phyloP scores from a whole-genome alignment of 352 stramenopile genomes.

The Phytopythium mirpurense region DNA sequence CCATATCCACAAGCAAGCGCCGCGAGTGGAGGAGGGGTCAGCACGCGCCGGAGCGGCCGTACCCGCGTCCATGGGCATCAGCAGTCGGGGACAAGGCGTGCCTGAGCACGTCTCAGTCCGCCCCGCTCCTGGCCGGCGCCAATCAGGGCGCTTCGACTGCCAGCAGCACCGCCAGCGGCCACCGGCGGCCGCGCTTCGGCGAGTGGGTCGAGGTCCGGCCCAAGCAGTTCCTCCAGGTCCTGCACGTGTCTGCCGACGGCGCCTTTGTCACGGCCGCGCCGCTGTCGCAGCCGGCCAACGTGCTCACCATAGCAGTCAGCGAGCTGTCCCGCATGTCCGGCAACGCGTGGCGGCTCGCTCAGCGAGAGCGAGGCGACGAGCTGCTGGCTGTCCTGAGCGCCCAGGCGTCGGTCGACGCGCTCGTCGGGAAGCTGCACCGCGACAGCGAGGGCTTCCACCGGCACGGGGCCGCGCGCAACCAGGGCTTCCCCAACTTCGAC shows the following conservation, averaged over 20 bases:
- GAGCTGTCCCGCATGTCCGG: constrained; percentile 32
- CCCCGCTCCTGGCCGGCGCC: neutral
- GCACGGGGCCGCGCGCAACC: constrained; percentile 40
- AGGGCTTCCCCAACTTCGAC: constrained; percentile 52
- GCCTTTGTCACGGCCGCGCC: constrained; percentile 18
- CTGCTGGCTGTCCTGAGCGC: constrained; percentile 3
- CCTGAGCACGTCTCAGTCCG: neutral
- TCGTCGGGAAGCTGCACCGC: constrained; percentile 45
- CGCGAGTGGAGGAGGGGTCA: neutral
- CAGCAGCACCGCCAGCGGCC: neutral
- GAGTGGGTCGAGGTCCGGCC: constrained; percentile 49
- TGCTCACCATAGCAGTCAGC: constrained; percentile 21
- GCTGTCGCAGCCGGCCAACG: constrained; percentile 9
- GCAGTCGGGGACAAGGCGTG: neutral
- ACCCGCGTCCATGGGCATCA: neutral
- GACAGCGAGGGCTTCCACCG: constrained; percentile 47
- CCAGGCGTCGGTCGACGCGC: neutral
- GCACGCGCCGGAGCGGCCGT: neutral
- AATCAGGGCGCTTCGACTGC: neutral
- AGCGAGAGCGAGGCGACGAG: constrained; percentile 8
- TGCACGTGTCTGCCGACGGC: constrained; percentile 27
- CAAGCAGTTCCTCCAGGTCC: constrained; percentile 45
- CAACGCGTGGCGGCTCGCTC: constrained; percentile 29
- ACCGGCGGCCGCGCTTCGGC: constrained; percentile 24
- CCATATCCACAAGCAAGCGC: neutral